Conservation (phyloP, 345 rosid genomes). For the Citrus maxima region DNA sequence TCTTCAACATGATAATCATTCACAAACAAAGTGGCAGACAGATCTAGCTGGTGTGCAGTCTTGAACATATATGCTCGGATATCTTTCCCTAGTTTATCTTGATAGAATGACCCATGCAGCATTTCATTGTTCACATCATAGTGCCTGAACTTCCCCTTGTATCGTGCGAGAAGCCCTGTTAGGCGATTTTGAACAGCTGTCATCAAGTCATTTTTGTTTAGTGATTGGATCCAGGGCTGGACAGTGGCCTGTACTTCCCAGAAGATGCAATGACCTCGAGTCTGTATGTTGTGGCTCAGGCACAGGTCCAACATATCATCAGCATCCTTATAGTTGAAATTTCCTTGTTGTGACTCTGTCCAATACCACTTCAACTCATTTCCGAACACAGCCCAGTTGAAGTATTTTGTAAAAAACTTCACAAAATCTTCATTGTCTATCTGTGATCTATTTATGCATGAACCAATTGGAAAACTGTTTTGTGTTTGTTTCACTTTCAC, state of each 20-base stretch:
- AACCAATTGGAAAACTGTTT: slow-evolving; percentile 78
- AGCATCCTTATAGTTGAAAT: slow-evolving; percentile 73
- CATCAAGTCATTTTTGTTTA: slow-evolving; percentile 48
- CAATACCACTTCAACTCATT: slow-evolving; percentile 97
- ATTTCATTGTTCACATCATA: slow-evolving; percentile 97
- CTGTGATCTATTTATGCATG: slow-evolving; percentile 79
- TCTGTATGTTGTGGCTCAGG: slow-evolving; percentile 46
- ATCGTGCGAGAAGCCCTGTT: slow-evolving; percentile 68
- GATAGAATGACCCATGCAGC: slow-evolving; percentile 91
- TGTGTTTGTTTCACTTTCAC: slow-evolving; percentile 64
- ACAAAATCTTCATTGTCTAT: slow-evolving; percentile 91
- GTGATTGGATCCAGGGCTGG: slow-evolving; percentile 75
- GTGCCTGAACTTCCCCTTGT: slow-evolving; percentile 81
- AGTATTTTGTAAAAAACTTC: slow-evolving; percentile 62
- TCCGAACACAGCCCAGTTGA: slow-evolving; percentile 93
- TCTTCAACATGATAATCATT: slow-evolving; percentile 95
- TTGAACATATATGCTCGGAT: slow-evolving; percentile 72
- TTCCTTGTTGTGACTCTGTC: slow-evolving; percentile 88
- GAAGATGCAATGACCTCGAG: slow-evolving; percentile 93
- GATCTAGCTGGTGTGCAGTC: slow-evolving; percentile 67
- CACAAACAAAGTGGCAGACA: slow-evolving; percentile 64
- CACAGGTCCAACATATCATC: slow-evolving; percentile 87
- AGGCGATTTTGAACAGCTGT: slow-evolving; percentile 68
- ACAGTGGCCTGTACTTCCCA: slow-evolving; percentile 87
- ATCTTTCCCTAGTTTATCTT: slow-evolving; percentile 55